Evolutionary conservation across 106 monocot genomes (phyloP).

Genomic region (Dendrobium officinale): DNA sequence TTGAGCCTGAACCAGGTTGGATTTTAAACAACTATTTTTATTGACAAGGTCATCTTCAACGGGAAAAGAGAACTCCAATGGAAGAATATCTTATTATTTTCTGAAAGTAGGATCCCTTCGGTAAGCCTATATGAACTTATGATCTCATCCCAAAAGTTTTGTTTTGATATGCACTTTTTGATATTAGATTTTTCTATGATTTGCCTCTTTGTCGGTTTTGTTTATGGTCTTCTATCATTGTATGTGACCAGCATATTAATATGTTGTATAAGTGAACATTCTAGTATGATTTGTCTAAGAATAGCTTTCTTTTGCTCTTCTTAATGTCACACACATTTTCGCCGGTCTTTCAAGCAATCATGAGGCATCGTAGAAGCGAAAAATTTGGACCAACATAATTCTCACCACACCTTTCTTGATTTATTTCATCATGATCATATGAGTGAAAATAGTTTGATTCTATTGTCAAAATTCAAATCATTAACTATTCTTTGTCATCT

Average conservation of each 20-base stretch:
- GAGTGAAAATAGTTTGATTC: too few relatives aligned
- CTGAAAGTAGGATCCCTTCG: conserved; percentile 52
- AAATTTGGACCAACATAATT: too few relatives aligned
- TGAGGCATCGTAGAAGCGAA: too few relatives aligned
- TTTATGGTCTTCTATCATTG: neutral
- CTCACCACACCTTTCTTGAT: too few relatives aligned
- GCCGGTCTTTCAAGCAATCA: too few relatives aligned
- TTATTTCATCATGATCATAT: too few relatives aligned
- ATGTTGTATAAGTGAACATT: too few relatives aligned
- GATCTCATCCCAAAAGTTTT: neutral
- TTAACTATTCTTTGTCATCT: too few relatives aligned
- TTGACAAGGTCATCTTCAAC: conserved; percentile 72
- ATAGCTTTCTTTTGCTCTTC: neutral
- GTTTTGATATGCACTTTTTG: neutral
- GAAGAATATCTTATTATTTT: conserved; percentile 59
- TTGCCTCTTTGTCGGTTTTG: neutral
- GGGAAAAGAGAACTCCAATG: conserved; percentile 70
- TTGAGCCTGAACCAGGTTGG: neutral
- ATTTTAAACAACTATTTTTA: neutral
- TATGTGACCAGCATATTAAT: neutral
- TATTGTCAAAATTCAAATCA: too few relatives aligned
- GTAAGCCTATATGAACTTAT: conserved; percentile 22
- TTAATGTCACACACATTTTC: neutral
- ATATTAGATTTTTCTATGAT: neutral
- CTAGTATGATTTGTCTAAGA: too few relatives aligned